phyloP scores from a whole-genome alignment of 352 stramenopile genomes.

The Pythium aphanidermatum region DNA sequence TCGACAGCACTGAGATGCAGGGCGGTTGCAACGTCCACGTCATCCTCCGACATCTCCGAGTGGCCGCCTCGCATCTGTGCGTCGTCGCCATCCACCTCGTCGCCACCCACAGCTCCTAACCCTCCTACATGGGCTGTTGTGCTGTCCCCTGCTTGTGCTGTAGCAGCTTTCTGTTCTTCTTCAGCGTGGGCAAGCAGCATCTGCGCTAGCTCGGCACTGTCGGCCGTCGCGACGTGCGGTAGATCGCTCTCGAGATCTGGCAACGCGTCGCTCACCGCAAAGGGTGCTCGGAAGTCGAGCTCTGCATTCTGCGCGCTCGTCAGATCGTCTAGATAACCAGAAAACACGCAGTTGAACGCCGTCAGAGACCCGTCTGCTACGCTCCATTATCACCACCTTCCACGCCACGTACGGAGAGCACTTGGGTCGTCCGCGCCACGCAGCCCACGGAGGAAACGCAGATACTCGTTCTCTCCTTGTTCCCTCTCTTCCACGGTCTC shows the following conservation, averaged over 20 bases:
- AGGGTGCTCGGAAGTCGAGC: conserved; percentile 72
- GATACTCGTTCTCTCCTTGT: conserved; percentile 59
- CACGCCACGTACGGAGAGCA: conserved; percentile 12
- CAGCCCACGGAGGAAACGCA: conserved; percentile 70
- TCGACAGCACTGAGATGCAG: conserved; percentile 15
- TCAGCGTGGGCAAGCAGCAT: conserved; percentile 70
- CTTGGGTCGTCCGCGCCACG: conserved; percentile 42
- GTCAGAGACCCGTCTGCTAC: too few species aligned
- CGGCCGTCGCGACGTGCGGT: conserved; percentile 32
- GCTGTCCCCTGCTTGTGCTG: conserved; percentile 14
- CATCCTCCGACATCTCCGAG: conserved; percentile 13
- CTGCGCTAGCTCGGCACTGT: conserved; percentile 58
- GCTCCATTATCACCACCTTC: too few species aligned
- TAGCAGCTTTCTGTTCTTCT: conserved; percentile 27
- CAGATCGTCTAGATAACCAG: conserved; percentile 37
- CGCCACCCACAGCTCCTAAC: conserved; percentile 2
- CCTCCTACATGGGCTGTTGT: conserved; percentile 8
- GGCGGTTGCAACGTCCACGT: conserved; percentile 14
- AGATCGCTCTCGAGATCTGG: conserved; percentile 54
- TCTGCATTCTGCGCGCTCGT: conserved; percentile 44
- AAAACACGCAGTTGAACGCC: background rate
- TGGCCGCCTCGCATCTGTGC: conserved; percentile 14
- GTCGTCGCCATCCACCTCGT: conserved; percentile 5
- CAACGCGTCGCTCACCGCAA: conserved; percentile 44
- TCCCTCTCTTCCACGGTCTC: conserved; percentile 25